A percentile compares a stretch with the other conserved stretches of the same genome.
phyloP scores from a whole-genome alignment of 352 stramenopile species.

The Phytopythium aichiense region DNA sequence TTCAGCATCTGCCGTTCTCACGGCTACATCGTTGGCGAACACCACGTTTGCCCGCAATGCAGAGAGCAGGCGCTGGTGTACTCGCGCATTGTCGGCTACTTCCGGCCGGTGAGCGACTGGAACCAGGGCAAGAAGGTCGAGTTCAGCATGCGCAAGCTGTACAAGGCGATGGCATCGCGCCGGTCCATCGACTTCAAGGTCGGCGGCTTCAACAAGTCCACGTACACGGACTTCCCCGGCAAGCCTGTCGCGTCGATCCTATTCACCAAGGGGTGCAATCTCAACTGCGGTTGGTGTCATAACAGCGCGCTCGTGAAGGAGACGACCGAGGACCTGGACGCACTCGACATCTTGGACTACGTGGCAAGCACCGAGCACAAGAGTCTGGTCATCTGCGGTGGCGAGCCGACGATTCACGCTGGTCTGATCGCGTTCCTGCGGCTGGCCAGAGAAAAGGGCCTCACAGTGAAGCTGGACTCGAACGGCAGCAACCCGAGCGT shows the following conservation, averaged over 20 bases:
- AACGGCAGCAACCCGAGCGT: slow-evolving; percentile 30
- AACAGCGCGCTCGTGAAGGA: slow-evolving; percentile 28
- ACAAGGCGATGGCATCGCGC: slow-evolving; percentile 20
- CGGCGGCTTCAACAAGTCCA: slow-evolving; percentile 24
- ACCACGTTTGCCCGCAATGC: slow-evolving; percentile 25
- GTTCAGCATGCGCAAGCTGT: slow-evolving; percentile 30
- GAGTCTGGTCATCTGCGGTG: slow-evolving; percentile 23
- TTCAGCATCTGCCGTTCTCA: slow-evolving; percentile 26
- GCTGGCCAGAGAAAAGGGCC: slow-evolving; percentile 18
- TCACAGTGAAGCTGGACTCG: slow-evolving; percentile 25
- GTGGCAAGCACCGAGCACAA: slow-evolving; percentile 24
- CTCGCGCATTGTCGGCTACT: slow-evolving; percentile 28
- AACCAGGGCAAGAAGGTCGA: slow-evolving; percentile 28
- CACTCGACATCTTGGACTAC: slow-evolving; percentile 25
- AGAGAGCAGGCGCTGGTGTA: slow-evolving; percentile 22
- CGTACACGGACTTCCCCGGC: slow-evolving; percentile 22
- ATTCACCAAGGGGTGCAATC: slow-evolving; percentile 29
- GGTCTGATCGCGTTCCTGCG: slow-evolving; percentile 25
- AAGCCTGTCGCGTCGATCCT: slow-evolving; percentile 20
- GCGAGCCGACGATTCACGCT: slow-evolving; percentile 23
- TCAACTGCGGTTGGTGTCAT: slow-evolving; percentile 28
- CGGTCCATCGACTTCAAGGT: slow-evolving; percentile 27
- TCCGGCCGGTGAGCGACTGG: slow-evolving; percentile 25
- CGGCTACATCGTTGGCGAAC: slow-evolving; percentile 21
- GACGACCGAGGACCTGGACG: slow-evolving; percentile 19